Evolutionary conservation across 768 basidiomycete species (phyloP).

Genomic region (Lepiota subincarnata): DNA sequence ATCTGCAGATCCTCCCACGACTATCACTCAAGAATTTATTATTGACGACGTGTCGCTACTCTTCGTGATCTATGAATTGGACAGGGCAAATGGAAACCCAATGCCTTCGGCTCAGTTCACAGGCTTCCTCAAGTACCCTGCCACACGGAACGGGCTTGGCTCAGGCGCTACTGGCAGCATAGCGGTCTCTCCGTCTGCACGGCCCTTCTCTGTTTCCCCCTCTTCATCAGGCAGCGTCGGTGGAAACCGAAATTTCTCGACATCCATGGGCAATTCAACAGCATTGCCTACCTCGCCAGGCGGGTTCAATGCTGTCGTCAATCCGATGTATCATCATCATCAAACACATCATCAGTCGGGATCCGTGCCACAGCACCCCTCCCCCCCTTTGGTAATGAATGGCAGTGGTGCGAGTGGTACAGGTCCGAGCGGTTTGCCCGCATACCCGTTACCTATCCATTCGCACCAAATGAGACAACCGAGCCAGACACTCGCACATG

Average conservation of each 20-base stretch:
- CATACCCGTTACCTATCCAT: conserved; percentile 19
- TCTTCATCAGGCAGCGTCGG: background rate
- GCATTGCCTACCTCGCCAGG: background rate
- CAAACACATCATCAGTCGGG: conserved; percentile 15
- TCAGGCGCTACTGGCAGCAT: conserved; percentile 2
- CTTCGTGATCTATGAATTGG: conserved; percentile 64
- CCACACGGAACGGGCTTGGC: background rate
- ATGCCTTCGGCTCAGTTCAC: conserved; percentile 61
- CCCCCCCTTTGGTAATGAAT: background rate
- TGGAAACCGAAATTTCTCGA: background rate
- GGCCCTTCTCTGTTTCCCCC: conserved; percentile 1
- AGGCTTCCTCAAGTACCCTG: conserved; percentile 30
- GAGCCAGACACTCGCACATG: conserved; percentile 37
- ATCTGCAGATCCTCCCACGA: conserved; percentile 45
- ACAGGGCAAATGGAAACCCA: conserved; percentile 45
- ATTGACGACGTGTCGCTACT: conserved; percentile 62
- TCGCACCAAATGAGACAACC: conserved; percentile 24
- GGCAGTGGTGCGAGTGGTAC: background rate
- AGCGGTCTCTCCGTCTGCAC: conserved; percentile 1
- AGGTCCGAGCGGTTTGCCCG: conserved; percentile 7
- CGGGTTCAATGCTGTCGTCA: conserved; percentile 3
- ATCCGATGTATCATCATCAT: conserved; percentile 8
- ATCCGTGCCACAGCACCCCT: background rate
- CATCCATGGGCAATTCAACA: background rate
- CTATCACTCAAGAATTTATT: conserved; percentile 66